phyloP scores from a whole-genome alignment of 139 green algal genomes.

The Picochlorum costavermella region DNA sequence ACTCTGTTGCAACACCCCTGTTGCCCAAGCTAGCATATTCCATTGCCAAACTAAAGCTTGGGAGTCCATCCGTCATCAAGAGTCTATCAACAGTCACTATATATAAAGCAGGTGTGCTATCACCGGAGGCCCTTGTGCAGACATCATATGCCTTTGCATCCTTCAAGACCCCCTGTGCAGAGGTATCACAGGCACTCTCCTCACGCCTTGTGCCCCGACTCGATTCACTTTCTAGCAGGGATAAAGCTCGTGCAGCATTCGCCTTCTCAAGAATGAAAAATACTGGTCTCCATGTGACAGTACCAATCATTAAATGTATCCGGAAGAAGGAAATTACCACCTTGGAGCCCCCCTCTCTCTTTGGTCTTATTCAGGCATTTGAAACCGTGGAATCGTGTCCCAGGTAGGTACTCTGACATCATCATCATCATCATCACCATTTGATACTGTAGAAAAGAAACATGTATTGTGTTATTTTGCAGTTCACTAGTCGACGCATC shows the following conservation, averaged over 20 bases:
- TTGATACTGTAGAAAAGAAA: too few relatives aligned
- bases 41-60: too few relatives aligned
- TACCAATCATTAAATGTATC: not conserved
- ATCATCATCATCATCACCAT: too few relatives aligned
- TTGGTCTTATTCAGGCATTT: not conserved
- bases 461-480: too few relatives aligned
- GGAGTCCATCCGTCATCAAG: too few relatives aligned
- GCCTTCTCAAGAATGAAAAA: constrained; percentile 1
- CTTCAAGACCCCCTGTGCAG: not conserved
- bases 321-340: not conserved
- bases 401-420: not conserved
- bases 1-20: too few relatives aligned
- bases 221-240: not conserved
- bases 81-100: too few relatives aligned
- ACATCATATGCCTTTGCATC: not conserved
- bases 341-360: not conserved
- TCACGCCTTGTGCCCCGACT: not conserved
- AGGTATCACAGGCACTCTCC: not conserved
- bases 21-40: too few relatives aligned
- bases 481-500: too few relatives aligned
- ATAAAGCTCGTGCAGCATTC: not conserved
- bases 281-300: not conserved
- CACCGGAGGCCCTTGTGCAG: too few relatives aligned
- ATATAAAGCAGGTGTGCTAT: too few relatives aligned
- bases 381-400: not conserved